Evolutionary conservation across 345 rosid genomes (phyloP), one percentile per base, ranked within the genome.

Genomic region (Eucalyptus camaldulensis): DNA sequence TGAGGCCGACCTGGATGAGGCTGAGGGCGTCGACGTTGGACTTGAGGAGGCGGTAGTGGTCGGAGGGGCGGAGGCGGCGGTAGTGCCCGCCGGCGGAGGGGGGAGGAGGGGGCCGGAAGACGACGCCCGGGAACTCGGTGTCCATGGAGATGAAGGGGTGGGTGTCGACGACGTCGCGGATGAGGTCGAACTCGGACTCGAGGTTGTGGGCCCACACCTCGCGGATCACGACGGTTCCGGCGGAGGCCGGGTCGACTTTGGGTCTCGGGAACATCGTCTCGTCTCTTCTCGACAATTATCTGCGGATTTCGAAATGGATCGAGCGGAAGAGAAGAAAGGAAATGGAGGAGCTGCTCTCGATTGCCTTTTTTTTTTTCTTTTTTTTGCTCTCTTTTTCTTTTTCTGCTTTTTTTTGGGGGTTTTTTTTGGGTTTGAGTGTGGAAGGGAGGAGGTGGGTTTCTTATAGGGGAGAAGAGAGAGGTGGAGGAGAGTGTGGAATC

Each of bases 121-220:
- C 95, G 51, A 94, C 86, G 51, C 97, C 96, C 37, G 97, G 97
- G 76, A 95, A 95, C 93, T 95, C 96, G 10, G 97, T 95, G 88
- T 95, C 97, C 96, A 95, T 95, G 6, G 97, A 89, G 33, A 95
- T 92, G 24, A 91, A 60, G 37, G 95, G 94, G 86, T 87, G 93
- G 10, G 17, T 19, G 37, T 92, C 93, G 65, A 94, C 72, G 31
- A 90, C 80, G 14, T 90, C 86, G 54, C 93, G 88, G 88, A 95
- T 95, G 87, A 93, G 62, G 25, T 86, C 25, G 87, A 95, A 91
- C 88, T 95, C 96, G 29, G 47, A 47, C 33, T 90, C 93, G 29
- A 95, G 80, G 88, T 95, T 95, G 27, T 91, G 88, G 10, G 91
- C 90, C 95, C 94, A 95, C 8, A 95, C 96, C 13, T 93, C 92